Evolutionary conservation across 805 yeast species (phyloP).

Genomic region (Metschnikowia cubensis): DNA sequence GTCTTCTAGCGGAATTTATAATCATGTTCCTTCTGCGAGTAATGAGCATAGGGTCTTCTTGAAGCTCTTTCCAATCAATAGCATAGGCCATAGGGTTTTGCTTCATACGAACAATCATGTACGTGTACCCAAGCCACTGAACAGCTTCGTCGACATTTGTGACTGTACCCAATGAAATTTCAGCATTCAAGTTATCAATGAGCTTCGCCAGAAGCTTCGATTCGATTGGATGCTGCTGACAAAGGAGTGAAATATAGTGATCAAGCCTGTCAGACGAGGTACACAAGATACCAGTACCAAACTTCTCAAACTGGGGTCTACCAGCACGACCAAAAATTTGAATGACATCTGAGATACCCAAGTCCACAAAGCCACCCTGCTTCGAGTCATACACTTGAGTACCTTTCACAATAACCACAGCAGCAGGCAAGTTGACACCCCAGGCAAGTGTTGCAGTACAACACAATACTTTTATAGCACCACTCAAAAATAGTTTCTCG

Average conservation of each 20-base stretch:
- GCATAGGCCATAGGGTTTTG: slow-evolving; percentile 93
- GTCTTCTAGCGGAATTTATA: slow-evolving; percentile 69
- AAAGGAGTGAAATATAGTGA: slow-evolving; percentile 81
- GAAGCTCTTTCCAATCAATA: slow-evolving; percentile 79
- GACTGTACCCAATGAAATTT: slow-evolving; percentile 91
- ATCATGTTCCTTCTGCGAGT: slow-evolving; percentile 74
- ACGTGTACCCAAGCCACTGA: slow-evolving; percentile 97
- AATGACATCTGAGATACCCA: slow-evolving; percentile 94
- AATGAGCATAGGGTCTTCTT: slow-evolving; percentile 76
- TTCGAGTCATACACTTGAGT: slow-evolving; percentile 94
- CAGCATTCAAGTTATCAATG: slow-evolving; percentile 93
- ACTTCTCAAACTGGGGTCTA: slow-evolving; percentile 91
- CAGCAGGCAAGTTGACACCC: slow-evolving; percentile 99
- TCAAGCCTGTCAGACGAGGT: slow-evolving; percentile 79
- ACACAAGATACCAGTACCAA: slow-evolving; percentile 88
- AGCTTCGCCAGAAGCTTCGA: slow-evolving; percentile 72
- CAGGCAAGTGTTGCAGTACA: slow-evolving; percentile 98
- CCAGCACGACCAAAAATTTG: slow-evolving; percentile 99
- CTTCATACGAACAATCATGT: slow-evolving; percentile 88
- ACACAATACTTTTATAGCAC: slow-evolving; percentile 83
- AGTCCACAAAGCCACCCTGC: slow-evolving; percentile 88
- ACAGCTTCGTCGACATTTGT: slow-evolving; percentile 93
- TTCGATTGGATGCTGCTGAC: slow-evolving; percentile 96
- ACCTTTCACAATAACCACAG: slow-evolving; percentile 93
- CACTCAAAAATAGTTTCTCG: slow-evolving; percentile 80